Conservation (phyloP, 1,284 basidiomycete species). For the Bjerkandera adusta region DNA sequence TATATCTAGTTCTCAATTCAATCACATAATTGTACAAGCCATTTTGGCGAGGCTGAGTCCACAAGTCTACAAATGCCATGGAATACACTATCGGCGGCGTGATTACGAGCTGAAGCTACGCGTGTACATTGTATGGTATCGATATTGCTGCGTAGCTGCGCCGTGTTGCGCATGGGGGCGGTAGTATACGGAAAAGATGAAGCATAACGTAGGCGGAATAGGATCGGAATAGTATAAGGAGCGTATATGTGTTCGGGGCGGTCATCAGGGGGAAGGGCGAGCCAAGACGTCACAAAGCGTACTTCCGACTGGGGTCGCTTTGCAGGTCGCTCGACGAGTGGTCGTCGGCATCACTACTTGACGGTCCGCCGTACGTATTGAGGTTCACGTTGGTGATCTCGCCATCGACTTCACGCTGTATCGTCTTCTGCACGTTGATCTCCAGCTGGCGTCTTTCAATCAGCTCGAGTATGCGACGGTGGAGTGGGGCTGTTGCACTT, state of each 20-base stretch:
- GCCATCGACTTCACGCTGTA: constrained; percentile 21
- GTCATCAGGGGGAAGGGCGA: not conserved
- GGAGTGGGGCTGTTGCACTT: no score
- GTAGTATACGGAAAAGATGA: not conserved
- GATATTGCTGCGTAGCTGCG: not conserved
- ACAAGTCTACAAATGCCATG: no score
- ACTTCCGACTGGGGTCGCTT: not conserved
- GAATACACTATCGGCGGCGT: no score
- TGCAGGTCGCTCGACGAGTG: constrained; percentile 1
- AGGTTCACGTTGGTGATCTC: constrained; percentile 9
- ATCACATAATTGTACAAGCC: no score
- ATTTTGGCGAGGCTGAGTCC: no score
- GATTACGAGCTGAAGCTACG: no score
- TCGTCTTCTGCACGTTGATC: constrained; percentile 31
- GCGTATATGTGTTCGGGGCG: not conserved
- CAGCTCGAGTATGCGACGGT: no score
- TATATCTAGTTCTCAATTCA: no score
- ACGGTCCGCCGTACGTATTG: constrained; percentile 2
- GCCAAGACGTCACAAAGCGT: not conserved
- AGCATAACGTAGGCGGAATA: not conserved
- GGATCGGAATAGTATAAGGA: not conserved
- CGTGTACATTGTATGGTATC: not conserved
- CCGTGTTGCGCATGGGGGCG: not conserved
- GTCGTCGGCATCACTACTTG: constrained; percentile 1
- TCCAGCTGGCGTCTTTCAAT: constrained; percentile 25